Base-by-base conservation (phyloP, 768 basidiomycete species). In the Termitomyces sp. region DNA sequence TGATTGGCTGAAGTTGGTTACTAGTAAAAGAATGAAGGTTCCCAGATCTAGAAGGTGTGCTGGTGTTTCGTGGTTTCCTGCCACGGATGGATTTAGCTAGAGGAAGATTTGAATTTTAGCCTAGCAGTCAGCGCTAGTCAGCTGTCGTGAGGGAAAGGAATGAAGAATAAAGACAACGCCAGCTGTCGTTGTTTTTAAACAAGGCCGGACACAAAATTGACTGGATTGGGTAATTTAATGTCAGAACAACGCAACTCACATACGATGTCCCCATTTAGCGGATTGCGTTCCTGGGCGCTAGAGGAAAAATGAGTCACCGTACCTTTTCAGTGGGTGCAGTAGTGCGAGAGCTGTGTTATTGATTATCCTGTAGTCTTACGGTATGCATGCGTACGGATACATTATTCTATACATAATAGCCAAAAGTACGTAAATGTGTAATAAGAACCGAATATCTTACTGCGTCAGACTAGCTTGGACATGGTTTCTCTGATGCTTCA, bases 1-100 rank as follows among this genome's bases (percentile, higher is more conserved):
- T 72, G 53, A 75, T 78, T 16, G 75, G 75, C 63, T 73, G 73
- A 63, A 75, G 71, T 68, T 69, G 71, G 35, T 35, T 48, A 38
- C n/a, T n/a, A n/a, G n/a, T n/a, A n/a, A 67, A 46, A 50, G 59
- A 55, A 18, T 58, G 38, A 40, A 24, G 46, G 22, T 13, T 53
- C 4, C 36, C 33, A n/a, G n/a, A n/a, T 24, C 38, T 48, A 7
- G 42, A 59, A 18, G 20, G 55, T 35, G 20, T 42, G 51, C n/a
- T n/a, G n/a, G 22, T 40, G 55, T 5, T 65, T 63, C 28, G 62
- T 54, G 62, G 61, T 52, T 13, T 57, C 65, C 63, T 61, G 63
- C 67, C 61, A 42, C 58, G 35, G 54, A 57, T 55, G 7, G 15
- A 13, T 39, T 4, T 24, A 39, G n/a, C n/a, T n/a, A n/a, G n/a